Evolutionary conservation across 2,329 filamentous ascomycete genomes (phyloP), one percentile per base, ranked within the genome.

Genomic region (Davidsoniella australis): DNA sequence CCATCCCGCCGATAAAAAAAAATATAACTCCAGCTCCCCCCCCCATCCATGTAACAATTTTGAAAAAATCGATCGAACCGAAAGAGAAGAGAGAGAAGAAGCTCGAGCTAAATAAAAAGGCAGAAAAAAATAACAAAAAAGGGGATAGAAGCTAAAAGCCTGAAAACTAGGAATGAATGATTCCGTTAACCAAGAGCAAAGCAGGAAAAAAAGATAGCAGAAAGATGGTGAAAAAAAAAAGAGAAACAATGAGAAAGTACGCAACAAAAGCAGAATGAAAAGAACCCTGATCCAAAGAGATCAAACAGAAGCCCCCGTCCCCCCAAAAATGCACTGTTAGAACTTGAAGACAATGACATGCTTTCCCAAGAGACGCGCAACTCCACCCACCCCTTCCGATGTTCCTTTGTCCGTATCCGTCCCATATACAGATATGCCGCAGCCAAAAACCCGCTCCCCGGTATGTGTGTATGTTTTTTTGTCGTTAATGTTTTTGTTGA

Each of bases 201-300:
- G 46, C 49, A 56, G 54, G 29, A 54, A 47, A 55, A 57, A 50
- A 55, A 56, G 53, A 51, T 49, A 53, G 54, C 17, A 54, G 45
- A 56, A 57, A 48, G 52, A 56, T 53, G 50, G 48, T 52, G 49
- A 54, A 36, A 50, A 14, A 41, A 39, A 33, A 36, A 54, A 51
- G 50, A 54, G 51, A 55, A 53, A 46, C 54, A 50, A 53, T 47
- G 55, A 49, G 51, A 45, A 51, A 39, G 48, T 54, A 56, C 48
- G 20, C 43, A 48, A 45, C 43, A 54, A 49, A 42, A 51, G 36
- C 56, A 58, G 29, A 54, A 49, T 18, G 20, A 41, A 38, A 23
- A 23, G 41, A 36, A 39, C 29, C 29, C 29, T 12, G 29, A 39
- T 38, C 24, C 29, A 12, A 45, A 12, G 36, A 45, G 16, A 48